Evolutionary conservation across 1,139 yeast genomes (phyloP), one percentile per base, ranked within the genome.

Genomic region (Fermentozyma sake): DNA sequence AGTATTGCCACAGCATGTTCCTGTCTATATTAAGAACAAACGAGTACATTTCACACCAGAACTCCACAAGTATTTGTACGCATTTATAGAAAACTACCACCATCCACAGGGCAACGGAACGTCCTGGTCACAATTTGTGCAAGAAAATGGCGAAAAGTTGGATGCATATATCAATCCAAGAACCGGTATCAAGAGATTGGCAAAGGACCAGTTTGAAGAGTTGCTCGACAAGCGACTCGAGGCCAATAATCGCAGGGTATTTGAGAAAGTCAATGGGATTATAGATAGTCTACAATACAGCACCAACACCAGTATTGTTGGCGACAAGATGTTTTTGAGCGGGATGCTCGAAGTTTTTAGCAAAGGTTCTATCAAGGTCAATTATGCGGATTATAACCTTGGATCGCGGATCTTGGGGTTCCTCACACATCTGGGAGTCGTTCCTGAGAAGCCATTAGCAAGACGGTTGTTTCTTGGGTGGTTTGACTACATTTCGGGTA

Each of bases 401-500:
- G 72, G 72, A 1, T 41, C 71, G 1, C 46, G 71, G 27, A 59
- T 65, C 2, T 44, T 66, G 11, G 72, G 73, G 4, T 66, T 62
- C 32, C 46, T 66, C 18, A 65, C 72, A 3, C 45, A 22, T 7
- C 20, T 30, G n/a, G 27, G 29, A 11, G 24, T 34, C 18, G 16
- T 24, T 5, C 26, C 26, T 7, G 13, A 13, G 16, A 16, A 36
- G 31, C 35, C 26, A 5, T 27, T 56, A 6, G 25, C 38, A 4
- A 41, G 68, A 11, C 56, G 48, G 27, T 12, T 61, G 8, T 45
- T 64, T 12, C 40, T 60, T 14, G 72, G 71, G 0, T 65, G 72
- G 72, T 63, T 54, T 35, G 68, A 63, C 37, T 61, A 52, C 34
- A 35, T 60, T 7, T n/a, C n/a, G n/a, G n/a, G n/a, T n/a, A 38